These are phyloP conservation scores for Alternaria panax DNA, from an alignment of 2,329 filamentous ascomycete species.

Conservation along the genomic window DNA sequence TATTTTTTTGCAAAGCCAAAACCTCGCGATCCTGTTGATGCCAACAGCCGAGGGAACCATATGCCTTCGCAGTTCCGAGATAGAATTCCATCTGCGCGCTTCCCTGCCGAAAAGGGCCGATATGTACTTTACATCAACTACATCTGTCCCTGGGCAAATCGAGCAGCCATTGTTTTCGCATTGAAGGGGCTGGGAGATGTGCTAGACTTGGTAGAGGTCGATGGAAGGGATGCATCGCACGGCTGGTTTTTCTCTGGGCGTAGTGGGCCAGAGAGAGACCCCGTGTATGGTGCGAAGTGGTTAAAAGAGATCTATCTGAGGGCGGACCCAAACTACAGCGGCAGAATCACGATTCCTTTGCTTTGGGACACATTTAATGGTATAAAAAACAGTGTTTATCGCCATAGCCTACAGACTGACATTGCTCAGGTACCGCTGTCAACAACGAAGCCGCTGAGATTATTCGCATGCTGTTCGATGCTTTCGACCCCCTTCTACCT, in stretches of 20 bases:
- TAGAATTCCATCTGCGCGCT: slow-evolving; percentile 62
- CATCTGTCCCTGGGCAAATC: slow-evolving; percentile 70
- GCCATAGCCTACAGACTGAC: slow-evolving; percentile 12
- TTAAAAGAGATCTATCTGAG: slow-evolving; percentile 74
- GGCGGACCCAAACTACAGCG: slow-evolving; percentile 60
- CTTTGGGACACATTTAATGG: slow-evolving; percentile 72
- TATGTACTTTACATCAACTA: slow-evolving; percentile 69
- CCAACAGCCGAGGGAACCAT: slow-evolving; percentile 61
- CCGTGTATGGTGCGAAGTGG: slow-evolving; percentile 42
- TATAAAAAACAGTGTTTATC: slow-evolving; percentile 1
- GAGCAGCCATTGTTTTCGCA: slow-evolving; percentile 56
- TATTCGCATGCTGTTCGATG: slow-evolving; percentile 41
- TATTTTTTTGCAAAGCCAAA: neutral
- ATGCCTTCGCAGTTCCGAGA: slow-evolving; percentile 64
- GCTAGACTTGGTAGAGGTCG: slow-evolving; percentile 58
- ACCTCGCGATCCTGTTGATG: slow-evolving; percentile 31
- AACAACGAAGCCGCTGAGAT: slow-evolving; percentile 50
- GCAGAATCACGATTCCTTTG: slow-evolving; percentile 81
- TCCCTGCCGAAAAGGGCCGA: slow-evolving; percentile 65
- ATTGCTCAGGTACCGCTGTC: slow-evolving; percentile 37
- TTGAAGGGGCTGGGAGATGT: slow-evolving; percentile 61
- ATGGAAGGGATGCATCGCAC: slow-evolving; percentile 38
- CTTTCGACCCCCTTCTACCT: slow-evolving; percentile 44
- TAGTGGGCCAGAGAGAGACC: slow-evolving; percentile 38
- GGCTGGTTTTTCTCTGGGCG: slow-evolving; percentile 45